Base-by-base conservation (phyloP, 2,329 filamentous ascomycete genomes). In the Fusarium algeriense region DNA sequence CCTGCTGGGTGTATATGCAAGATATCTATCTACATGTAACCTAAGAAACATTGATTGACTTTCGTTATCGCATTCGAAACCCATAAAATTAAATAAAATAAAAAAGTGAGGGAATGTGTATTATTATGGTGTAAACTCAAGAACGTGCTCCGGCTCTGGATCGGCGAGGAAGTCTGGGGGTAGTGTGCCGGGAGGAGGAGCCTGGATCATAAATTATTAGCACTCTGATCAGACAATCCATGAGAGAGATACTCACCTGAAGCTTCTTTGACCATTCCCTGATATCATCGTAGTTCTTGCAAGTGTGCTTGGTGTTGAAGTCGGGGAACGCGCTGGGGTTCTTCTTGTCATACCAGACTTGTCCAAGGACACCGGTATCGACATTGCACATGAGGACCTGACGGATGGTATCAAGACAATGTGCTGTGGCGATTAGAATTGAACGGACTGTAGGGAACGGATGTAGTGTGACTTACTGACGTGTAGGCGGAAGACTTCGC, bases 361-460 rank as follows among this genome's bases (percentile, higher is more conserved):
- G 88, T 15, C 88, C 88, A 0, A 91, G 81, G 1, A 91, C 84
- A 3, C 85, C 88, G 5, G 88, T 85, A 70, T 91, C 89, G 23
- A 86, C 82, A 32, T 85, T 87, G 78, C 89, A 91, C 87, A 90
- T 90, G 17, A 91, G 81, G 19, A 89, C 86, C 75, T 91, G 89
- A 2, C 89, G 86, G 46, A 91, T 64, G 6, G 86, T 87, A 68
- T 91, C 89, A 35, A 91, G 80, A 64, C 89, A 91, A 66, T 91
- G 89, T 1, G 74, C 75, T 78, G 8, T 3, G 11, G 4, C 1
- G 7, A 20, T 70, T 11, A 67, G 38, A 14, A 40, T 11, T 2
- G 12, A 20, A 15, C 3, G 2, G 2, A 11, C 30, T 3, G 3
- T 4, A 20, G 9, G 11, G 12, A 9, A 34, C n/a, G 13, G 34